Conservation (phyloP, 805 yeast genomes). For the Pichia scutulata region DNA sequence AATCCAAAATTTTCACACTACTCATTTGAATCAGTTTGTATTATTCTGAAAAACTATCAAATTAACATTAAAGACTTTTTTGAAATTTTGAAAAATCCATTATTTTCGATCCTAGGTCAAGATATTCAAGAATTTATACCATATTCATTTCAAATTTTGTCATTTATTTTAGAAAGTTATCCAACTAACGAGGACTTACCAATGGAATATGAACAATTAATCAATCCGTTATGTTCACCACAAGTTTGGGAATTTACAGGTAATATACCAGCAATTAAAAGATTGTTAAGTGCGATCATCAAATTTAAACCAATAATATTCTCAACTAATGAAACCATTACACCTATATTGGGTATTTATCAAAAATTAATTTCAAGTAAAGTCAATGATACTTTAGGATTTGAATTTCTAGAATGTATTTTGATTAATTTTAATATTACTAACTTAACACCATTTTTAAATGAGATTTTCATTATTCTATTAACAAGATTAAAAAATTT, state of each 20-base stretch:
- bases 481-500: conserved; percentile 75
- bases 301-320: conserved; percentile 38
- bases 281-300: conserved; percentile 65
- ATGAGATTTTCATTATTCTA: conserved; percentile 67
- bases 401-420: conserved; percentile 73
- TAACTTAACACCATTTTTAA: conserved; percentile 45
- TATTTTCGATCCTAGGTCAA: conserved; percentile 59
- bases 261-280: conserved; percentile 85
- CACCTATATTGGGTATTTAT: conserved; percentile 91
- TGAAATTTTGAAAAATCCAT: conserved; percentile 52
- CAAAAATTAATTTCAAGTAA: conserved; percentile 87
- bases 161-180: conserved; percentile 61
- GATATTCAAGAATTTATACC: conserved; percentile 95
- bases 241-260: conserved; percentile 89
- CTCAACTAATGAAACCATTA: conserved; percentile 34
- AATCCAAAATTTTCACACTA: conserved; percentile 92
- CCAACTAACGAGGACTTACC: conserved; percentile 51
- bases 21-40: conserved; percentile 81
- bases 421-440: conserved; percentile 47
- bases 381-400: conserved; percentile 71
- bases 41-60: conserved; percentile 48
- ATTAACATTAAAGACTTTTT: conserved; percentile 36
- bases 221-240: conserved; percentile 84
- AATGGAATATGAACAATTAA: conserved; percentile 50
- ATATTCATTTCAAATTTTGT: conserved; percentile 83